Evolutionary conservation across 2,329 filamentous ascomycete genomes (phyloP).

Genomic region (Apiospora hydei): DNA sequence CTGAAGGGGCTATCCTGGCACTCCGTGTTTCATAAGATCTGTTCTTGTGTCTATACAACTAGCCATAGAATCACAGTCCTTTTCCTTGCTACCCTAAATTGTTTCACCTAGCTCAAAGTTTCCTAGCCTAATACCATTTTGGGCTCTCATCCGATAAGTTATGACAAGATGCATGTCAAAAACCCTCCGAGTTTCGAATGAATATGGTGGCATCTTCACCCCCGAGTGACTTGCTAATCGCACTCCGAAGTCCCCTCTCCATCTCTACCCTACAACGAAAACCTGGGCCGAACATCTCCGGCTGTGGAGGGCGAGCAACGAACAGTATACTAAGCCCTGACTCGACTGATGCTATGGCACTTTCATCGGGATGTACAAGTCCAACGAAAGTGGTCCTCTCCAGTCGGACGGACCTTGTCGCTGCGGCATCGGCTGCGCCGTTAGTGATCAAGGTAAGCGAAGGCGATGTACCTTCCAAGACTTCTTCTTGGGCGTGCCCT

Average conservation of each 20-base stretch:
- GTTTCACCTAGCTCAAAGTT: neutral
- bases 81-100: neutral
- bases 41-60: neutral
- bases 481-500: no score
- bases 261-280: neutral
- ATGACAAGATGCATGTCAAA: neutral
- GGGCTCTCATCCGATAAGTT: neutral
- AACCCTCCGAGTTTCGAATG: neutral
- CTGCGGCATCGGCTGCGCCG: no score
- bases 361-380: neutral
- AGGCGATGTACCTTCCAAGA: no score
- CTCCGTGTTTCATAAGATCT: neutral
- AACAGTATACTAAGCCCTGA: neutral
- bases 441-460: no score
- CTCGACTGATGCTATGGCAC: neutral
- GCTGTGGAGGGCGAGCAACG: neutral
- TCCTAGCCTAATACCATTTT: neutral
- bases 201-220: neutral
- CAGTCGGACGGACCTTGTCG: no score
- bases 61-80: conserved; percentile 4
- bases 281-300: neutral
- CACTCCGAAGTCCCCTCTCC: neutral
- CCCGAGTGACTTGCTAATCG: neutral
- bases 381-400: neutral
- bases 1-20: neutral